Evolutionary conservation across 164 flowering plant species (phyloP).

Genomic region (Platanus orientalis): DNA sequence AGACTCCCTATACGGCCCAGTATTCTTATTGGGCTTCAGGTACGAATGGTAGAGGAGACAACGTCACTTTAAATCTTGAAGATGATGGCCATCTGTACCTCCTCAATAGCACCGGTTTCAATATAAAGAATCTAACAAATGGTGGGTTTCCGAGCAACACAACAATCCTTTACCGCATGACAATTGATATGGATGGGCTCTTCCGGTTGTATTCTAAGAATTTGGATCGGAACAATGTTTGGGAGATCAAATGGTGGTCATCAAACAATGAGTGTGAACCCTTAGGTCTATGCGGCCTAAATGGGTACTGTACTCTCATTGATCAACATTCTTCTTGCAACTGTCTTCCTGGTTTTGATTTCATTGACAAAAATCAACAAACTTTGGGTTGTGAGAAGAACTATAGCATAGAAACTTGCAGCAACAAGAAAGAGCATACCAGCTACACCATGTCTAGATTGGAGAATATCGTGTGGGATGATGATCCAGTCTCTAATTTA

Average conservation of each 20-base stretch:
- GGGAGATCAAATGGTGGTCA: conserved; percentile 1
- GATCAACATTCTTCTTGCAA: not conserved
- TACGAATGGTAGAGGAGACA: conserved; percentile 5
- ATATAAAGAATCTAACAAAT: not conserved
- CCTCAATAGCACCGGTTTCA: conserved; percentile 9
- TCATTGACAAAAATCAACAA: not conserved
- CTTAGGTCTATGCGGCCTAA: conserved; percentile 14
- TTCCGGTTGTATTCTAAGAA: conserved; percentile 1
- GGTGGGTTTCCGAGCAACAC: not conserved
- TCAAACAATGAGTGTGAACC: not conserved
- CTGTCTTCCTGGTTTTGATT: too few species aligned
- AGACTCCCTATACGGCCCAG: not conserved
- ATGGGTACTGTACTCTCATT: conserved; percentile 8
- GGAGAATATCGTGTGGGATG: not conserved
- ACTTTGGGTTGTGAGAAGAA: conserved; percentile 7
- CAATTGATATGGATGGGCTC: conserved; percentile 12
- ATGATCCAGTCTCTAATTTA: not conserved
- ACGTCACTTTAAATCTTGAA: conserved; percentile 14
- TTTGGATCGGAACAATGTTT: not conserved
- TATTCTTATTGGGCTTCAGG: conserved; percentile 18
- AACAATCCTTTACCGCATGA: not conserved
- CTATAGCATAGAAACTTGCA: not conserved
- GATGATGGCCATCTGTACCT: conserved; percentile 9
- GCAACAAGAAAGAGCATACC: not conserved
- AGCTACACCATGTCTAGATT: not conserved